Conservation (phyloP, 2,329 filamentous ascomycete species). For the Xylaria sp. region DNA sequence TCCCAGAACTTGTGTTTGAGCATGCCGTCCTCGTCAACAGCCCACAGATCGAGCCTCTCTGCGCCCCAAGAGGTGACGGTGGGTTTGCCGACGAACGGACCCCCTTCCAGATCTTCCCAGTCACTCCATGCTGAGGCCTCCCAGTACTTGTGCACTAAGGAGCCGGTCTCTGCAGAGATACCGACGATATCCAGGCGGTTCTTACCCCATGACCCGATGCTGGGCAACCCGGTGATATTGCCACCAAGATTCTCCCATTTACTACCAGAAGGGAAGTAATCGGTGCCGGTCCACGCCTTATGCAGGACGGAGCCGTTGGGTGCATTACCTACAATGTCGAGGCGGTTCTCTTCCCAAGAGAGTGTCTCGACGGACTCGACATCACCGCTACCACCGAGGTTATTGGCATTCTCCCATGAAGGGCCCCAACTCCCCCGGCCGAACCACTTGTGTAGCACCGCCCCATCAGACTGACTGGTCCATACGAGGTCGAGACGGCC, state of each 20-base stretch:
- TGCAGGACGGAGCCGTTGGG: conserved; percentile 36
- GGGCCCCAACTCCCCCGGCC: conserved; percentile 40
- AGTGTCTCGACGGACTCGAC: conserved; percentile 16
- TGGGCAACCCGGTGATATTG: conserved; percentile 30
- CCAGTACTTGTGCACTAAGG: conserved; percentile 38
- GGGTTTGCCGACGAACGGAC: conserved; percentile 37
- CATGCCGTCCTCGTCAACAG: conserved; percentile 26
- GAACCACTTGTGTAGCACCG: conserved; percentile 42
- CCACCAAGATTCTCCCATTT: conserved; percentile 40
- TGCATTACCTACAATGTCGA: conserved; percentile 38
- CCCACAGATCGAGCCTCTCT: conserved; percentile 41
- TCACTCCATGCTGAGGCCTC: conserved; percentile 32
- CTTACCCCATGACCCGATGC: conserved; percentile 36
- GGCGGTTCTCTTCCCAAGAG: conserved; percentile 36
- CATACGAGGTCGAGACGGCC: conserved; percentile 39
- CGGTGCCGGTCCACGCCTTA: conserved; percentile 41
- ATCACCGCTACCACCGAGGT: conserved; percentile 36
- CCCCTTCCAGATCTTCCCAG: conserved; percentile 40
- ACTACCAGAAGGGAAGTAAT: conserved; percentile 14
- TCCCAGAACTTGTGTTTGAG: conserved; percentile 41
- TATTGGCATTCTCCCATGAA: conserved; percentile 34
- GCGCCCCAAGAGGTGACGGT: conserved; percentile 36
- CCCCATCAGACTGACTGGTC: conserved; percentile 20
- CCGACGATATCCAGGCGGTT: conserved; percentile 38
- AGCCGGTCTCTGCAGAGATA: conserved; percentile 26